These are phyloP conservation scores for Malus domestica DNA, from an alignment of 306 rosid genomes.

Conservation along the genomic window ASM211411v1 NC_041803.1:11969001-11969500, in stretches of 20 bases:
- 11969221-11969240: slow-evolving; percentile 90
- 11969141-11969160: slow-evolving; percentile 50
- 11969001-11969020: slow-evolving; percentile 79
- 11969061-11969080: slow-evolving; percentile 33
- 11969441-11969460: slow-evolving; percentile 87
- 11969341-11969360: slow-evolving; percentile 58
- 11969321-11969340: slow-evolving; percentile 64
- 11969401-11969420: slow-evolving; percentile 87
- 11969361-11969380: slow-evolving; percentile 59
- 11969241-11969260: slow-evolving; percentile 83
- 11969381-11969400: slow-evolving; percentile 81
- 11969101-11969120: slow-evolving; percentile 57
- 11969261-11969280: slow-evolving; percentile 75
- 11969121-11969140: slow-evolving; percentile 37
- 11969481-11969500: slow-evolving; percentile 52
- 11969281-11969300: slow-evolving; percentile 90
- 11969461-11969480: slow-evolving; percentile 67
- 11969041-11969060: slow-evolving; percentile 51
- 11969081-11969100: slow-evolving; percentile 81
- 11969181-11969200: slow-evolving; percentile 78
- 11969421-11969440: slow-evolving; percentile 87
- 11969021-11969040: slow-evolving; percentile 61
- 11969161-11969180: slow-evolving; percentile 64
- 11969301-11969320: slow-evolving; percentile 77
- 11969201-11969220: slow-evolving; percentile 55